Conservation (phyloP, 768 basidiomycete species). For the Pleurotus ostreatus region DNA sequence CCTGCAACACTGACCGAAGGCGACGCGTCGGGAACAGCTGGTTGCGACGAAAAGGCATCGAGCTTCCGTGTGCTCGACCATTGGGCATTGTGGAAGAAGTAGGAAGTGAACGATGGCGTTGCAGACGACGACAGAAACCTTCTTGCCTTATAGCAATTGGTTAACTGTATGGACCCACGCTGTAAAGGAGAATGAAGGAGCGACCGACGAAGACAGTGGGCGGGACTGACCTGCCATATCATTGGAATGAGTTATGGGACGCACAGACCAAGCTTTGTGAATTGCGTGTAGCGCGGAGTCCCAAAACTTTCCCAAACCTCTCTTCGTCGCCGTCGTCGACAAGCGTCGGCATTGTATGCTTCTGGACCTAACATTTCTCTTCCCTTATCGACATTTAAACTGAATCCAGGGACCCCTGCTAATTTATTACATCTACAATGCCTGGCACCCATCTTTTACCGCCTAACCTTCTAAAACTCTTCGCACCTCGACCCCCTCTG, state of each 20-base stretch:
- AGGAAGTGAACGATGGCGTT: constrained; percentile 41
- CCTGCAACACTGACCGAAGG: constrained; percentile 15
- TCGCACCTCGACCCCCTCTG: constrained; percentile 88
- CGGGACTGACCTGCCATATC: constrained; percentile 1
- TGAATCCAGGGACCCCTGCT: background rate
- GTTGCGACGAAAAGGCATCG: constrained; percentile 8
- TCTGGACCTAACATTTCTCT: background rate
- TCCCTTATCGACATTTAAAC: background rate
- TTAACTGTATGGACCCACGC: background rate
- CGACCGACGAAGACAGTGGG: background rate
- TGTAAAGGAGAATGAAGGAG: background rate
- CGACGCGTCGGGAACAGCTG: constrained; percentile 11
- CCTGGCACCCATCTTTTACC: constrained; percentile 87
- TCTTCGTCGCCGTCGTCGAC: constrained; percentile 8
- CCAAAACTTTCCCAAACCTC: constrained; percentile 11
- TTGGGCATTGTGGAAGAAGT: constrained; percentile 60
- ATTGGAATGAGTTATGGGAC: background rate
- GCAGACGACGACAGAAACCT: constrained; percentile 11
- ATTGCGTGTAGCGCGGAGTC: constrained; percentile 15
- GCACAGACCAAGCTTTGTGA: constrained; percentile 2
- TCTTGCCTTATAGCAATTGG: background rate
- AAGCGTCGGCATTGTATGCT: constrained; percentile 6
- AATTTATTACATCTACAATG: constrained; percentile 25
- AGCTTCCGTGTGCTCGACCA: constrained; percentile 30
- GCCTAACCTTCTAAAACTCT: constrained; percentile 94